Conservation (phyloP, 2,329 filamentous ascomycete species). For the Leptographium radiaticola region DNA sequence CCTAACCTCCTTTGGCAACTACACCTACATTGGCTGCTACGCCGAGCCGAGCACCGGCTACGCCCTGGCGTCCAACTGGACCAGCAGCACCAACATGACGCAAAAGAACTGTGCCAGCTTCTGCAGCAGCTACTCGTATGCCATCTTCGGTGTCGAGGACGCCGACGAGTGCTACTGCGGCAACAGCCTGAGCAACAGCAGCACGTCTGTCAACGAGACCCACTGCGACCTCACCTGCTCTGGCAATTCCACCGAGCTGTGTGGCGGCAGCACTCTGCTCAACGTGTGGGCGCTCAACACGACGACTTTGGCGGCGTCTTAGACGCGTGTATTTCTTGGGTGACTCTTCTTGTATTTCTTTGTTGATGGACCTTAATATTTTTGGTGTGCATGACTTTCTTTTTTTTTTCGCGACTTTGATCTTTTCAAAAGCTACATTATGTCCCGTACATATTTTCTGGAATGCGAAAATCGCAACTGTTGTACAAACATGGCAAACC, state of each 20-base stretch:
- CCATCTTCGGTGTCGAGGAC: conserved; percentile 36
- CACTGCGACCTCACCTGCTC: conserved; percentile 10
- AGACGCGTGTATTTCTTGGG: not conserved
- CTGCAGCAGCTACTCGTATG: conserved; percentile 31
- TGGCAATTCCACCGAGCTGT: conserved; percentile 7
- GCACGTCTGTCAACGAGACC: not conserved
- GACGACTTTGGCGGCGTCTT: not conserved
- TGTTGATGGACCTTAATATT: not conserved
- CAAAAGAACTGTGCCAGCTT: conserved; percentile 33
- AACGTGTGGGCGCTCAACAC: conserved; percentile 4
- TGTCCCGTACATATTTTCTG: too few relatives aligned
- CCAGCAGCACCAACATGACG: conserved; percentile 27
- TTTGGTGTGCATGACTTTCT: not conserved
- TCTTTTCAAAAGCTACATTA: too few relatives aligned
- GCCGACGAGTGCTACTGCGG: conserved; percentile 39
- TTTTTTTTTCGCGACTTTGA: too few relatives aligned
- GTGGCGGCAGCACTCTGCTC: conserved; percentile 9
- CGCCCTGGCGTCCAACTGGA: conserved; percentile 8
- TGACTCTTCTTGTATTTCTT: not conserved
- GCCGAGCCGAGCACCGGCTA: conserved; percentile 11
- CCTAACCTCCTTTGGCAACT: conserved; percentile 13
- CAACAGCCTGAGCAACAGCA: conserved; percentile 5
- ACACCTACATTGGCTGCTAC: conserved; percentile 22
- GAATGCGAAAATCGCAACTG: too few relatives aligned
- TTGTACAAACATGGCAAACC: too few relatives aligned